A percentile compares a stretch with the other conserved stretches of the same genome.
These are phyloP conservation scores for Solanum chilense DNA, from an alignment of 257 asterid genomes.

Conservation along the genomic window DNA sequence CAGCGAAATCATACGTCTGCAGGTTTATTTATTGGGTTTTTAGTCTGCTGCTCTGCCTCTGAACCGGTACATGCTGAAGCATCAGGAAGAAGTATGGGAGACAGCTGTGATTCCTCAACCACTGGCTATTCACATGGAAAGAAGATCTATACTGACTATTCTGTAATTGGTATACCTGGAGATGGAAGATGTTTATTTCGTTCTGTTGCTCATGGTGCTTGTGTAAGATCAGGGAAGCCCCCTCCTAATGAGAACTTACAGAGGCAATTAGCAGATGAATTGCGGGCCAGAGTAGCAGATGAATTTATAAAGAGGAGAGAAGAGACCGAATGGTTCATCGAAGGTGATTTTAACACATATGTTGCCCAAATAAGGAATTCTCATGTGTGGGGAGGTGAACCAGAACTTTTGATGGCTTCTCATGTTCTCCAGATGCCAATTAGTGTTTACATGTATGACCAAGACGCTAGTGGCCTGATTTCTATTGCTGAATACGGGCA, in stretches of 20 bases:
- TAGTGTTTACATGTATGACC: slow-evolving; percentile 72
- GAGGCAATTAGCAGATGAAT: slow-evolving; percentile 75
- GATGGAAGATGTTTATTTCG: slow-evolving; percentile 99
- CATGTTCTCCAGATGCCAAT: slow-evolving; percentile 82
- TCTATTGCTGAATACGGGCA: slow-evolving; percentile 90
- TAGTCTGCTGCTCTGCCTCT: slow-evolving; percentile 56
- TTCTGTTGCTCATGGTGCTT: slow-evolving; percentile 92
- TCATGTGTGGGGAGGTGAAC: slow-evolving; percentile 99
- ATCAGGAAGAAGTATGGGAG: slow-evolving; percentile 21
- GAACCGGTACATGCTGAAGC: slow-evolving; percentile 56
- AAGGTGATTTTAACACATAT: slow-evolving; percentile 81
- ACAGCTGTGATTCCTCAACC: slow-evolving; percentile 12
- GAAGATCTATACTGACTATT: slow-evolving; percentile 54
- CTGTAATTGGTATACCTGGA: slow-evolving; percentile 90
- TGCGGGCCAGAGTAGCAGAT: slow-evolving; percentile 74
- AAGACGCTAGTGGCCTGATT: slow-evolving; percentile 64
- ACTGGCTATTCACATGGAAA: slow-evolving; percentile 40
- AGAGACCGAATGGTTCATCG: slow-evolving; percentile 89
- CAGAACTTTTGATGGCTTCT: slow-evolving; percentile 92
- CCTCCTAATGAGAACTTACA: slow-evolving; percentile 64
- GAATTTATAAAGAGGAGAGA: slow-evolving; percentile 74
- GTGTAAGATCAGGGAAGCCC: slow-evolving; percentile 63
- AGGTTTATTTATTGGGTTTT: slow-evolving; percentile 37
- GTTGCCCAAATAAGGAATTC: slow-evolving; percentile 65
- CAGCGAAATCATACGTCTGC: slow-evolving; percentile 24